These are phyloP conservation scores for Solanum bukasovii DNA, from an alignment of 257 asterid species.

Conservation along the genomic window DNA sequence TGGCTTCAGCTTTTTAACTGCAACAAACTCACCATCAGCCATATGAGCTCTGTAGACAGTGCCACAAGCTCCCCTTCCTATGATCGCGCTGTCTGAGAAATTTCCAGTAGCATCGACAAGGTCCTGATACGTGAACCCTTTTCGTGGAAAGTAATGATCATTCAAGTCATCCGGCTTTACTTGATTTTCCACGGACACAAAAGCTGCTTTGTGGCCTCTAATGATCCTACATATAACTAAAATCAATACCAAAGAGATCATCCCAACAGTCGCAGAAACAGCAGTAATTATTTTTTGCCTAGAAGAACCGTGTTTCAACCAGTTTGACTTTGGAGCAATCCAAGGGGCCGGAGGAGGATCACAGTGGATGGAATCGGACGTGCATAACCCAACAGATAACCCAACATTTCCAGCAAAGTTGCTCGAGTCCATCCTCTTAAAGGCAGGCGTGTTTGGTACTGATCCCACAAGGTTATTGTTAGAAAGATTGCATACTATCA, in stretches of 20 bases:
- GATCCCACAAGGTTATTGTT: slow-evolving; percentile 57
- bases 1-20: slow-evolving; percentile 61
- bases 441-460: slow-evolving; percentile 61
- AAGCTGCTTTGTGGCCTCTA: slow-evolving; percentile 18
- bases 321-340: slow-evolving; percentile 13
- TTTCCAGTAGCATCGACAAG: slow-evolving; percentile 63
- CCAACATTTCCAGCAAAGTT: slow-evolving; percentile 64
- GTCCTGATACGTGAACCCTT: slow-evolving; percentile 67
- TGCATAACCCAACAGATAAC: slow-evolving; percentile 46
- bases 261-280: slow-evolving; percentile 44
- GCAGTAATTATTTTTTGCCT: slow-evolving; percentile 47
- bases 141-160: slow-evolving; percentile 52
- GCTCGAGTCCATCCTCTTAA: slow-evolving; percentile 58
- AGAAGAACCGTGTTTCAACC: slow-evolving; percentile 34
- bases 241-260: slow-evolving; percentile 40
- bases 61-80: slow-evolving; percentile 87
- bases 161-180: slow-evolving; percentile 32
- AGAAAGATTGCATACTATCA: slow-evolving; percentile 67
- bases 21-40: slow-evolving; percentile 55
- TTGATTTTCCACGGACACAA: slow-evolving; percentile 36
- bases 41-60: slow-evolving; percentile 69
- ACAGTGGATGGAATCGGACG: slow-evolving; percentile 22
- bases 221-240: slow-evolving; percentile 47
- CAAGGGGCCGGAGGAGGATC: slow-evolving; percentile 18
- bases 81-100: slow-evolving; percentile 44